These are phyloP conservation scores for Thelonectria olida DNA, from an alignment of 2,329 filamentous ascomycete genomes.

Conservation along the genomic window DNA sequence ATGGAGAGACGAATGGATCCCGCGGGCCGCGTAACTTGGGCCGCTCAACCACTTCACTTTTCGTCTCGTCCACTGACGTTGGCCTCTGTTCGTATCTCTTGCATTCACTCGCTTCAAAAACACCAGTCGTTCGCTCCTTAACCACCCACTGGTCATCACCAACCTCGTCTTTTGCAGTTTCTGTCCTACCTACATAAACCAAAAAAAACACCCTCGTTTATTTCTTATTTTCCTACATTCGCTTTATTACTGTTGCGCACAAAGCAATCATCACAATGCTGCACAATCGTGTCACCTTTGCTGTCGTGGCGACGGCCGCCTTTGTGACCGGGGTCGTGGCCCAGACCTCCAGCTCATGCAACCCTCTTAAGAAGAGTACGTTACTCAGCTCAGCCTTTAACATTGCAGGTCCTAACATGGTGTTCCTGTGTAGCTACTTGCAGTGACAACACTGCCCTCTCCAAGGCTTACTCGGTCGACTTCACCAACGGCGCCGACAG, in stretches of 20 bases:
- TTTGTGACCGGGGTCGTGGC: constrained; percentile 15
- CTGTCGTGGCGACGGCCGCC: constrained; percentile 12
- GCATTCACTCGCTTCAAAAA: too few species aligned
- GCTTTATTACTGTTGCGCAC: not conserved
- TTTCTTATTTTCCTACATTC: not conserved
- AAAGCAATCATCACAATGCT: constrained; percentile 8
- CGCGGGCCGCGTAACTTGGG: constrained; percentile 9
- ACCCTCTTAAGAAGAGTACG: constrained; percentile 34
- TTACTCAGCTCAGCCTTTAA: not conserved
- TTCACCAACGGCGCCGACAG: constrained; percentile 33
- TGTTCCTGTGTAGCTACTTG: constrained; percentile 21
- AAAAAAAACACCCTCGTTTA: not conserved
- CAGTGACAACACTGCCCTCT: constrained; percentile 22
- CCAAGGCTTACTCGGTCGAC: constrained; percentile 32
- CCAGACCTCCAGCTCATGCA: constrained; percentile 26
- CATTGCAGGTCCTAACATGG: too few species aligned
- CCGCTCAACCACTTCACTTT: too few species aligned
- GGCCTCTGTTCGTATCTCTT: too few species aligned
- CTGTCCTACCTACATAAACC: too few species aligned
- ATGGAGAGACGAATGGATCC: not conserved
- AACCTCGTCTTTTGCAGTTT: too few species aligned
- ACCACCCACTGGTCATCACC: too few species aligned
- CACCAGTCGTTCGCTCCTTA: too few species aligned
- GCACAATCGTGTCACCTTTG: constrained; percentile 10
- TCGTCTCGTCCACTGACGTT: not conserved